Evolutionary conservation across 176 grass and related monocot genomes (phyloP).

Genomic region (Guadua angustifolia): DNA sequence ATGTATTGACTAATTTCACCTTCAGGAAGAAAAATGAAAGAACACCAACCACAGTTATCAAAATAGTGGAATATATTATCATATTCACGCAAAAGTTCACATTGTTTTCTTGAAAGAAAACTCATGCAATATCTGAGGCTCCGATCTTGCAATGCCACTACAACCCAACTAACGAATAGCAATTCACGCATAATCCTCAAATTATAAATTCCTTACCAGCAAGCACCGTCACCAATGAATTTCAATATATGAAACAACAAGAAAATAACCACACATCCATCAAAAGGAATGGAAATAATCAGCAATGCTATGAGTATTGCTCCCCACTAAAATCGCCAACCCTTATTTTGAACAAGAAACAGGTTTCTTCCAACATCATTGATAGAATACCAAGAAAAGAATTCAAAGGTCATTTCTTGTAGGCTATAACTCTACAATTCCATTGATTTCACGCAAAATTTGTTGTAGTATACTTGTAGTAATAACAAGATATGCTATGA

Average conservation of each 20-base stretch:
- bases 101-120: conserved; percentile 14
- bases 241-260: conserved; percentile 14
- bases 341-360: not conserved
- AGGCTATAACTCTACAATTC: too few species aligned
- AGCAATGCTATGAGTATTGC: conserved; percentile 7
- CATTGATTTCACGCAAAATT: too few species aligned
- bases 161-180: not conserved
- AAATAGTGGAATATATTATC: too few species aligned
- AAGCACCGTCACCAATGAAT: not conserved
- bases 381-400: too few species aligned
- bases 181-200: not conserved
- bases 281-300: conserved; percentile 16
- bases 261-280: not conserved
- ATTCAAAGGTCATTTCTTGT: too few species aligned
- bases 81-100: not conserved
- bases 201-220: not conserved
- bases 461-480: too few species aligned
- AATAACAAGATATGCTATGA: too few species aligned
- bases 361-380: too few species aligned
- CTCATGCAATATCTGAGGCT: not conserved
- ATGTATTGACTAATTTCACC: not conserved
- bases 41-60: not conserved
- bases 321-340: not conserved
- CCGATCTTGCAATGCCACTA: conserved; percentile 1
- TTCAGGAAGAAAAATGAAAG: not conserved